phyloP scores from a whole-genome alignment of 2,329 filamentous ascomycete species.

The Fusarium caatingaense region DNA sequence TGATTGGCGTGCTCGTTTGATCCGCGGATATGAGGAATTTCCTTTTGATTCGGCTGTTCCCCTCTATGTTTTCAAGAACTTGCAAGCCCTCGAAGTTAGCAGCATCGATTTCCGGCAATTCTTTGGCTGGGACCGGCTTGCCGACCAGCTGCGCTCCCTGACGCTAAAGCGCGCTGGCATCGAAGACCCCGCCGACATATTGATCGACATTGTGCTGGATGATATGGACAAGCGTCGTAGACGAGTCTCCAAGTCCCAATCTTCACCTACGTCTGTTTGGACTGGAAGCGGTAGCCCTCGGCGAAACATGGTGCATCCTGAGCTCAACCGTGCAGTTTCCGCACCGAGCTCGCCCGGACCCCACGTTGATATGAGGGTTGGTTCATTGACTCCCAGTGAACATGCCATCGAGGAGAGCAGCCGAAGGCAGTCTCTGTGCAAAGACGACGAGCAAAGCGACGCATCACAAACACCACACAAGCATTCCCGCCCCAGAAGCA shows the following conservation, averaged over 20 bases:
- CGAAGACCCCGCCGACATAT: conserved; percentile 88
- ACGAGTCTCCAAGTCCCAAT: conserved; percentile 86
- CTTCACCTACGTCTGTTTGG: conserved; percentile 81
- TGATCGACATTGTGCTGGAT: conserved; percentile 93
- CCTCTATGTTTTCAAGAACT: conserved; percentile 96
- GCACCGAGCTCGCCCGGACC: conserved; percentile 72
- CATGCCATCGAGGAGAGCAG: conserved; percentile 57
- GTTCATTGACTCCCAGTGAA: conserved; percentile 68
- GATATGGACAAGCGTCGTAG: conserved; percentile 94
- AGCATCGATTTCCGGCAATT: conserved; percentile 97
- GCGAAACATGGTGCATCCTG: conserved; percentile 69
- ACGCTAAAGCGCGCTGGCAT: conserved; percentile 88
- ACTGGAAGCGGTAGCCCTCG: conserved; percentile 66
- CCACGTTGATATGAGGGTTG: conserved; percentile 65
- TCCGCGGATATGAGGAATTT: conserved; percentile 95
- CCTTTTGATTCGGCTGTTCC: conserved; percentile 98
- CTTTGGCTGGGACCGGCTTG: conserved; percentile 94
- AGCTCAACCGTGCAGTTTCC: conserved; percentile 74
- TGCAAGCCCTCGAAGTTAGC: conserved; percentile 92
- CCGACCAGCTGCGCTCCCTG: conserved; percentile 90
- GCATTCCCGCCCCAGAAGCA: conserved; percentile 73
- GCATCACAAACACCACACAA: conserved; percentile 56
- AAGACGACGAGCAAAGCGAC: conserved; percentile 62
- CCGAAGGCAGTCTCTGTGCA: conserved; percentile 57
- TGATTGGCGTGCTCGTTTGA: conserved; percentile 91